Evolutionary conservation across 768 basidiomycete species (phyloP), one percentile per base, ranked within the genome.

Genomic region (Lentinula boryana): DNA sequence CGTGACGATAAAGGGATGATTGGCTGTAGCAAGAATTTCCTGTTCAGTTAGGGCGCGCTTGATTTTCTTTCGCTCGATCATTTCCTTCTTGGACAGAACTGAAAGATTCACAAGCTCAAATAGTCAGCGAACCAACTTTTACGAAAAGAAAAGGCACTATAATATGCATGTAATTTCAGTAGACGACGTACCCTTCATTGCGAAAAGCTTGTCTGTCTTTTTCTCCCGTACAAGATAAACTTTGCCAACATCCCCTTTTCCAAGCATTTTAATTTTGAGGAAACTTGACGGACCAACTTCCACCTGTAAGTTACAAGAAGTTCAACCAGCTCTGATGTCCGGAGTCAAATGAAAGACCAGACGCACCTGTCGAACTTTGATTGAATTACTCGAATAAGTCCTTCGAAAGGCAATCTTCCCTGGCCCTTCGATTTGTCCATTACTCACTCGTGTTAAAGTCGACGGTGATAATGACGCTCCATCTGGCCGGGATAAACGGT

Each of bases 51-150:
- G 72, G 8, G 96, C 97, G 63, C 97, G 87, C 74, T 99, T 99
- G 78, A 99, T 96, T 81, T 99, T 99, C 79, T 96, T 97, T 68
- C 97, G 87, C 77, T 96, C 94, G 73, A 99, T 95, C 96, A 99
- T 98, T 80, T 99, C 97, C 80, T 91, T 93, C 80, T 98, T 98
- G 55, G 95, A 97, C 49, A 99, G 80, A 23, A 99, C 97, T 96
- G 73, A 70, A 70, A 74, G 70, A 63, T 70, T 69, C 71, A 65
- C 72, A 69, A 76, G 73, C 61, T 71, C 70, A 60, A 64, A 27
- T 60, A 61, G 63, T 44, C 61, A 65, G 63, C 63, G 67, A 38
- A 63, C 62, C 66, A 60, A 65, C 62, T 65, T 46, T 5, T n/a
- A 9, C 16, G 5, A 48, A 44, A 8, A 15, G 43, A 18, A 44